These are phyloP conservation scores for Thielaviopsis populi DNA, from an alignment of 2,329 filamentous ascomycete genomes.

Conservation along the genomic window DNA sequence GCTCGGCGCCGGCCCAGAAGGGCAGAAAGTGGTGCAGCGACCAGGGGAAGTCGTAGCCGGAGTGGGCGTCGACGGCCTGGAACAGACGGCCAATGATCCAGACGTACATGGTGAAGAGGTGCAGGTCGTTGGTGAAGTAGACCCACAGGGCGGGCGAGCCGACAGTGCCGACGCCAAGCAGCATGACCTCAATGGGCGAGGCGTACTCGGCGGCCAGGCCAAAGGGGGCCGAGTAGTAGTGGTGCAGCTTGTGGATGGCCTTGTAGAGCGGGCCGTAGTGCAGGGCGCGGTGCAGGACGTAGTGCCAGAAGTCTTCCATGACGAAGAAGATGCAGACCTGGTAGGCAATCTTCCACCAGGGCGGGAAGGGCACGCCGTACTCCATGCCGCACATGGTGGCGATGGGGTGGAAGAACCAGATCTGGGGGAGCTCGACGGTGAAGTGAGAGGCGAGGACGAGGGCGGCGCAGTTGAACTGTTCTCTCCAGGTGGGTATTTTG, in stretches of 20 bases:
- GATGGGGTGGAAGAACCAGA: constrained; percentile 97
- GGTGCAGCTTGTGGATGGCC: constrained; percentile 95
- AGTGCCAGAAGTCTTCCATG: constrained; percentile 94
- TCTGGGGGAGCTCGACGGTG: constrained; percentile 94
- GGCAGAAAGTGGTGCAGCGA: constrained; percentile 88
- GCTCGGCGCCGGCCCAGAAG: constrained; percentile 93
- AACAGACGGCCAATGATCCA: constrained; percentile 91
- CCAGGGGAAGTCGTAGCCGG: constrained; percentile 97
- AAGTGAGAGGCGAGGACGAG: constrained; percentile 91
- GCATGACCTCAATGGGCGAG: constrained; percentile 91
- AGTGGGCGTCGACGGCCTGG: constrained; percentile 96
- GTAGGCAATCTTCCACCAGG: constrained; percentile 68
- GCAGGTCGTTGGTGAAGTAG: constrained; percentile 67
- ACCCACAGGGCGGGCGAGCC: constrained; percentile 72
- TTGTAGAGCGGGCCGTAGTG: constrained; percentile 95
- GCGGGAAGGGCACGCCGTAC: constrained; percentile 79
- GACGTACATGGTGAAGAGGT: constrained; percentile 93
- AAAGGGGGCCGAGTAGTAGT: constrained; percentile 96
- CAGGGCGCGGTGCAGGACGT: constrained; percentile 84
- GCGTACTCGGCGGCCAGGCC: constrained; percentile 95
- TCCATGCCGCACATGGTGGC: constrained; percentile 83
- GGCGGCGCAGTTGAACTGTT: constrained; percentile 88
- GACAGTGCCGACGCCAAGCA: constrained; percentile 77
- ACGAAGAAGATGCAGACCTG: constrained; percentile 93
- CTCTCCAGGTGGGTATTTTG: constrained; percentile 82